phyloP scores from a whole-genome alignment of 75 land plant species.

The Ceratopteris richardii region DNA sequence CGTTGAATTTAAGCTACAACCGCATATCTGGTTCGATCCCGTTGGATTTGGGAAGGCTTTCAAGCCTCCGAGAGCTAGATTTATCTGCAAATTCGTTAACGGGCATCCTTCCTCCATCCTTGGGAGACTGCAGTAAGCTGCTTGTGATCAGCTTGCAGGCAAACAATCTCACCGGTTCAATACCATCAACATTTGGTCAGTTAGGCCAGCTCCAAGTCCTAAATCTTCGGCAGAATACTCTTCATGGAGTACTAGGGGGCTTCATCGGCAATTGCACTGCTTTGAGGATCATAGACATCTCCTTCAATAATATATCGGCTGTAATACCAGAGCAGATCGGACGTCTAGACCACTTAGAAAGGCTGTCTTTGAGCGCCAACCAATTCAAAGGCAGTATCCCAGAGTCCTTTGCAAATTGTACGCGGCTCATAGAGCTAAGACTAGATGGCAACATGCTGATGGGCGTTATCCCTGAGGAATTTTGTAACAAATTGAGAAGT shows the following conservation, averaged over 20 bases:
- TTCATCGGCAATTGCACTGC: constrained; percentile 17
- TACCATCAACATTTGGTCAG: constrained; percentile 36
- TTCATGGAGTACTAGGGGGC: constrained; percentile 24
- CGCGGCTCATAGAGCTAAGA: constrained; percentile 34
- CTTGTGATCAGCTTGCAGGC: constrained; percentile 40
- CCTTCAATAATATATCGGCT: constrained; percentile 37
- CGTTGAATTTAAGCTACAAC: constrained; percentile 64
- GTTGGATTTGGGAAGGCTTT: constrained; percentile 26
- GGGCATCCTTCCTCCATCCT: constrained; percentile 57
- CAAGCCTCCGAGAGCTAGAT: constrained; percentile 34
- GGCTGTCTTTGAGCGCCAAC: constrained; percentile 38
- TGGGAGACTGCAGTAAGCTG: constrained; percentile 55
- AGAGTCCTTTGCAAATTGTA: constrained; percentile 47
- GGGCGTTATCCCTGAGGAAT: constrained; percentile 62
- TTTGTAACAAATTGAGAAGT: constrained; percentile 32
- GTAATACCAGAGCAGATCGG: constrained; percentile 40
- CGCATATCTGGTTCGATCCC: constrained; percentile 52
- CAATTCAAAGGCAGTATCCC: constrained; percentile 51
- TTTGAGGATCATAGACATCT: constrained; percentile 35
- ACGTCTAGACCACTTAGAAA: constrained; percentile 35
- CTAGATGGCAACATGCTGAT: constrained; percentile 41
- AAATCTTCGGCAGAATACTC: constrained; percentile 33
- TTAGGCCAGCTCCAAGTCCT: constrained; percentile 22
- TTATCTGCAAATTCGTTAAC: constrained; percentile 53
- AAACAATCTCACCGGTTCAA: constrained; percentile 60